Base-by-base conservation (phyloP, 2,329 filamentous ascomycete genomes). In the Aspergillus sp. region DNA sequence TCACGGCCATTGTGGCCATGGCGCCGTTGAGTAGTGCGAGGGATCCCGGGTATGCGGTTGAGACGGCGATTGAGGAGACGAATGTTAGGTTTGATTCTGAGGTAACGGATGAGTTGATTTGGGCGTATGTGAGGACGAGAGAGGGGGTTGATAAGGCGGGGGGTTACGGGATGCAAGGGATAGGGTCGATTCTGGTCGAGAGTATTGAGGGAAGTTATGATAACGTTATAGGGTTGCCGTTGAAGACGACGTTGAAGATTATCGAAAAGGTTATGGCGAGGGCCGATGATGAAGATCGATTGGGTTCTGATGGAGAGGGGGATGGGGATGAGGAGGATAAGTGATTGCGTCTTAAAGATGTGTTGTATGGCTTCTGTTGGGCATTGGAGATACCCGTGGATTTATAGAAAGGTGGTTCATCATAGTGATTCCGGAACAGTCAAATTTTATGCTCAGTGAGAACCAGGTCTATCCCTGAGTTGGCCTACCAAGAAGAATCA, bases 101-200 rank as follows among this genome's bases (percentile, higher is more conserved):
- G 48, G 82, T 89, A 4, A 87, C 87, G 15, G 94, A 99, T 79
- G 93, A 96, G 62, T 85, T 97, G 68, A 89, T 98, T 62, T 82
- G 92, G 69, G 86, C 85, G 57, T 85, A 85, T 75, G 83, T 85
- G 54, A 72, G 74, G 62, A 97, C 94, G 23, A 84, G 94, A 59
- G 95, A 99, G 81, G 95, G 95, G 2, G 93, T 88, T 11, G 95
- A 98, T 77, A 99, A 98, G 82, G 95, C 95, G 0, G 95, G 95
- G 2, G 95, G 95, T 0, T 99, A 99, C 77, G 95, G 92, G 1
- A 86, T 99, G 57, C 95, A 99, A 78, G 95, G 94, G 0, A 82
- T 94, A 11, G 95, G 91, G 1, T 90, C 91, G 8, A 88, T 97
- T 74, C 78, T 99, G 60, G 88, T 99, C 13, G 93, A 97, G 76